Evolutionary conservation across 192 early-diverging fungal species (phyloP).

Genomic region (Spizellomyces sp.): DNA sequence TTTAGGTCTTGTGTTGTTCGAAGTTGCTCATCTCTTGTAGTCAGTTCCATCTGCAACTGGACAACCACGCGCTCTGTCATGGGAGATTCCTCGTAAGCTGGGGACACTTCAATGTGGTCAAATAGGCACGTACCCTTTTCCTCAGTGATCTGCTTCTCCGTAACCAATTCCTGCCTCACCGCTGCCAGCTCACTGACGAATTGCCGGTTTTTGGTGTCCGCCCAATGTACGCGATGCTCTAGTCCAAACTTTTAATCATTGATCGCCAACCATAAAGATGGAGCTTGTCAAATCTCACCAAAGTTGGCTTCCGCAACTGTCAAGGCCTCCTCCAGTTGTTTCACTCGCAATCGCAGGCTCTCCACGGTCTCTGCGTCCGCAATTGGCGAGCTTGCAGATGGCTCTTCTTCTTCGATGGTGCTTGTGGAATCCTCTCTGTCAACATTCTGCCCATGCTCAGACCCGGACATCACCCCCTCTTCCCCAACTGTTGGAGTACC

Average conservation of each 20-base stretch:
- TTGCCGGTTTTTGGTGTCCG: slow-evolving; percentile 2
- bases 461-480: too few relatives aligned
- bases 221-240: slow-evolving; percentile 9
- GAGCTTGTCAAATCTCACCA: neutral
- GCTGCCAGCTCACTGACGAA: neutral
- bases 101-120: too few relatives aligned
- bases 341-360: neutral
- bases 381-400: too few relatives aligned
- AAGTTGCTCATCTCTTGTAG: slow-evolving; percentile 4
- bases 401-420: too few relatives aligned
- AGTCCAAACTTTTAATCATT: neutral
- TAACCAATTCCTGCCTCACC: neutral
- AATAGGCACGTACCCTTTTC: slow-evolving; percentile 1
- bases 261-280: too few relatives aligned
- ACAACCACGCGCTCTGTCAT: neutral
- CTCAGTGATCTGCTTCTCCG: neutral
- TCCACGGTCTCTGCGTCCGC: too few relatives aligned
- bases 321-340: neutral
- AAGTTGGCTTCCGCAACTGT: neutral
- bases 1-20: neutral
- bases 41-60: neutral
- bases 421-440: too few relatives aligned
- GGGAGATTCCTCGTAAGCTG: neutral
- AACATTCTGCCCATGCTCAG: too few relatives aligned
- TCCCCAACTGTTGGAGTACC: too few relatives aligned